Evolutionary conservation across 1,284 basidiomycete genomes (phyloP), one percentile per base, ranked within the genome.

Genomic region (Irpex sp.): DNA sequence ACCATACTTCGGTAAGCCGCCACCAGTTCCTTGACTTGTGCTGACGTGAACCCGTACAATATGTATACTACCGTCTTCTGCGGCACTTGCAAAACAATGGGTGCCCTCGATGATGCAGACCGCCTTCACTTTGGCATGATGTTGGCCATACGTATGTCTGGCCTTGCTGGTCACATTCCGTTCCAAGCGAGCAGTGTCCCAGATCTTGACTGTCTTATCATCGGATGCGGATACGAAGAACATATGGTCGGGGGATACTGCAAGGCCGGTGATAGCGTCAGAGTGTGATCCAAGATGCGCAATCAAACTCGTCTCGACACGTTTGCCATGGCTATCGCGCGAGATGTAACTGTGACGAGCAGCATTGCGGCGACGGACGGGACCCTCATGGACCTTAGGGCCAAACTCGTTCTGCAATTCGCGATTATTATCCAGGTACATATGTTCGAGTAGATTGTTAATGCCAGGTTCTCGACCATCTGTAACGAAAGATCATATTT

Each of bases 221-320:
- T 91, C 87, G 1, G 94, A 96, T 0, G 88, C 84, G 0, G 95
- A 91, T 1, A 94, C 89, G 68, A 99, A 98, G 79, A 98, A 99
- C 65, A 88, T 77, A 65, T 97, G 94, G 71, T 99, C 97, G 0
- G 95, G 94, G 1, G 96, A 90, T 9, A 96, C 91, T 0, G 90
- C 89, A 16, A 99, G 78, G 1, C 87, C 83, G 1, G 90, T 94
- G 63, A 99, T 80, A 1, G 85, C 80, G 16, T 88, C 90, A 0
- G 86, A 84, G 69, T 98, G 95, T 8, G 93, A 93, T 19, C 84
- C 83, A n/a, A 96, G 81, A 72, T 96, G 90, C 0, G 91, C 88
- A 57, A 97, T 86, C 63, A 96, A 82, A 0, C 82, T 88, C 0
- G 91, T 90, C 63, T 93, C 91, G 5, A 83, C 78, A 42, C 82